Percentiles rank a stretch among this genome's conserved stretches.
Conservation (phyloP, 208 protist genomes). For the Trypanosoma brucei region DNA sequence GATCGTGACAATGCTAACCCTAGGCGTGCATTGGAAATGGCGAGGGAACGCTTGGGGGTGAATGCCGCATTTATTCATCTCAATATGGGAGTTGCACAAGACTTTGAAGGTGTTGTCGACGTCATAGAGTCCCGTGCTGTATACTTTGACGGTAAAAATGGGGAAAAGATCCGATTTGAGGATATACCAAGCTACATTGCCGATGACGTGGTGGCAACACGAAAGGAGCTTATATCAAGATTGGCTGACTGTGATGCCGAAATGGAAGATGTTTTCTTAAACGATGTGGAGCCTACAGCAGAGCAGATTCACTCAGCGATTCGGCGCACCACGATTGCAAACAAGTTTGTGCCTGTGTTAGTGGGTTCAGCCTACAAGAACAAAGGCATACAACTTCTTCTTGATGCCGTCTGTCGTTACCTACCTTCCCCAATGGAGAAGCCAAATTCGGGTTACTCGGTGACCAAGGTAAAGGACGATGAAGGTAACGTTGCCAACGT, state of each 20-base stretch:
- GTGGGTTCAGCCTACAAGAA: constrained; percentile 98
- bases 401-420: constrained; percentile 96
- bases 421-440: constrained; percentile 95
- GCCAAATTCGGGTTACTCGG: constrained; percentile 65
- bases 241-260: constrained; percentile 95
- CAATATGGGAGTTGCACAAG: constrained; percentile 94
- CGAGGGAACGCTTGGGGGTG: constrained; percentile 91
- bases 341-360: constrained; percentile 96
- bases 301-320: constrained; percentile 92
- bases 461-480: constrained; percentile 87
- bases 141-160: constrained; percentile 92
- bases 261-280: constrained; percentile 93
- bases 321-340: constrained; percentile 88
- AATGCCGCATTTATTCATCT: constrained; percentile 96
- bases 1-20: constrained; percentile 94
- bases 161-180: constrained; percentile 82
- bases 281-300: constrained; percentile 86
- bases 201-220: constrained; percentile 64
- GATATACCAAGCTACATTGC: constrained; percentile 78
- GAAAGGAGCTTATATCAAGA: constrained; percentile 88
- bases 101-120: constrained; percentile 96
- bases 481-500: constrained; percentile 68
- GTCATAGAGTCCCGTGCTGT: constrained; percentile 89
- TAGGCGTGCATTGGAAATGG: constrained; percentile 71
- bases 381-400: constrained; percentile 97